A percentile compares a stretch with the other conserved stretches of the same genome.
phyloP scores from a whole-genome alignment of 106 monocot genomes.

The Alisma plantagoaquatica region DNA sequence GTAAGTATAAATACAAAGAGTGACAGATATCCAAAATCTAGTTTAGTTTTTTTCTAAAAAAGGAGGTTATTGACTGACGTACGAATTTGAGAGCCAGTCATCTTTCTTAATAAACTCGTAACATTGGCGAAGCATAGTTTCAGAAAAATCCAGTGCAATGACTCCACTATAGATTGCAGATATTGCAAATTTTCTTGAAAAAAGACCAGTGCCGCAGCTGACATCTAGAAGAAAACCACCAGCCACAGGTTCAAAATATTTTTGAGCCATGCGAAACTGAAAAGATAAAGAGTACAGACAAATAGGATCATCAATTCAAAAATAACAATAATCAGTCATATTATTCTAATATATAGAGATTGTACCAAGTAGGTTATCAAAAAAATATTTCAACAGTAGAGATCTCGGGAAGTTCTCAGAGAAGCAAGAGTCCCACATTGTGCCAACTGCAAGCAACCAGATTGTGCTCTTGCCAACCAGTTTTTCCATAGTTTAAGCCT shows the following conservation, averaged over 20 bases:
- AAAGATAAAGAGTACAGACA: background rate
- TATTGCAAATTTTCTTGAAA: constrained; percentile 84
- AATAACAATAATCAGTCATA: background rate
- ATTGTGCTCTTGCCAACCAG: too few species aligned
- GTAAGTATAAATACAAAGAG: too few species aligned
- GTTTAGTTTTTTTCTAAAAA: too few species aligned
- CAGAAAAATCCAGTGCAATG: constrained; percentile 83
- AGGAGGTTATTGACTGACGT: constrained; percentile 6
- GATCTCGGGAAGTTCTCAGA: too few species aligned
- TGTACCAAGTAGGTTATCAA: too few species aligned
- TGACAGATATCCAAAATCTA: too few species aligned
- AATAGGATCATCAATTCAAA: background rate
- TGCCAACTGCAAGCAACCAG: too few species aligned
- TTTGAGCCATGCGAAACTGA: constrained; percentile 93
- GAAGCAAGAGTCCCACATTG: too few species aligned
- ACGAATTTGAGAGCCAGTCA: constrained; percentile 35
- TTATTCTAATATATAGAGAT: background rate
- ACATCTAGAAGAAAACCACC: constrained; percentile 89
- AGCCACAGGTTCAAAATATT: constrained; percentile 60
- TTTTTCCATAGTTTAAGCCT: too few species aligned
- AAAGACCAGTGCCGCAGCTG: constrained; percentile 88
- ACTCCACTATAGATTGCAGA: constrained; percentile 68
- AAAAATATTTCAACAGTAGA: too few species aligned
- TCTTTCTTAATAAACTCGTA: constrained; percentile 77
- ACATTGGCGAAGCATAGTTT: constrained; percentile 91